Evolutionary conservation across 139 green algal genomes (phyloP).

Genomic region (Micromonas pusilla): DNA sequence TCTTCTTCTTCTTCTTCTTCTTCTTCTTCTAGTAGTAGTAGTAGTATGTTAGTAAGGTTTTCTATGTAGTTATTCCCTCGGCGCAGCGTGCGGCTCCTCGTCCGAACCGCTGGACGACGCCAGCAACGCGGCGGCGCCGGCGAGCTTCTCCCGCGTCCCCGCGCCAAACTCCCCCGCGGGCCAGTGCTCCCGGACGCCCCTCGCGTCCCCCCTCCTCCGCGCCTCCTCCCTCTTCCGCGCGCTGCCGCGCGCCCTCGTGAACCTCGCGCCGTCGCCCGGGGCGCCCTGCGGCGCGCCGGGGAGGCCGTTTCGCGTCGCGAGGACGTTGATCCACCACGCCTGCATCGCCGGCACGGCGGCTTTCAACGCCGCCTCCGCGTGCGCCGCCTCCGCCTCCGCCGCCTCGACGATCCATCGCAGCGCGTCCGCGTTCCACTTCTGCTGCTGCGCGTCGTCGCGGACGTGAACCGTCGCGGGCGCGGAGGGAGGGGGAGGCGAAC

Average conservation of each 20-base stretch:
- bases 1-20: too few species aligned
- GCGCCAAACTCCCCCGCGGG: too few species aligned
- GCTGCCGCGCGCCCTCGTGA: neutral
- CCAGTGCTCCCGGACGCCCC: too few species aligned
- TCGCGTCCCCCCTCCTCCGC: too few species aligned
- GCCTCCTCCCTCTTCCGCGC: neutral
- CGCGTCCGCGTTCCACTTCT: neutral
- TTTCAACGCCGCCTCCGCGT: neutral
- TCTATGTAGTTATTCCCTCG: too few species aligned
- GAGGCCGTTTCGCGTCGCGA: too few species aligned
- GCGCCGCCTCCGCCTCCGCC: neutral
- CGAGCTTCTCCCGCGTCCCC: neutral
- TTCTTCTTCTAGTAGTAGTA: too few species aligned
- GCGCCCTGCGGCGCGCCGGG: too few species aligned
- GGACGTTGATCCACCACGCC: neutral
- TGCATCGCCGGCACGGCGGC: neutral
- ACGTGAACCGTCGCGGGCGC: neutral
- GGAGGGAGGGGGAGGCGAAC: too few species aligned
- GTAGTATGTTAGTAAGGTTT: too few species aligned
- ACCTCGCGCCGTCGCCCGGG: neutral
- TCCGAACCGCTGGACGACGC: too few species aligned
- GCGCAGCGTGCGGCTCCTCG: too few species aligned
- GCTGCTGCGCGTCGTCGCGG: neutral
- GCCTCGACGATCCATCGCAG: neutral
- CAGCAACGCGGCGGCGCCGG: neutral